Evolutionary conservation across 306 rosid genomes (phyloP), one percentile per base, ranked within the genome.

Genomic region (Begonia loranthoides): DNA sequence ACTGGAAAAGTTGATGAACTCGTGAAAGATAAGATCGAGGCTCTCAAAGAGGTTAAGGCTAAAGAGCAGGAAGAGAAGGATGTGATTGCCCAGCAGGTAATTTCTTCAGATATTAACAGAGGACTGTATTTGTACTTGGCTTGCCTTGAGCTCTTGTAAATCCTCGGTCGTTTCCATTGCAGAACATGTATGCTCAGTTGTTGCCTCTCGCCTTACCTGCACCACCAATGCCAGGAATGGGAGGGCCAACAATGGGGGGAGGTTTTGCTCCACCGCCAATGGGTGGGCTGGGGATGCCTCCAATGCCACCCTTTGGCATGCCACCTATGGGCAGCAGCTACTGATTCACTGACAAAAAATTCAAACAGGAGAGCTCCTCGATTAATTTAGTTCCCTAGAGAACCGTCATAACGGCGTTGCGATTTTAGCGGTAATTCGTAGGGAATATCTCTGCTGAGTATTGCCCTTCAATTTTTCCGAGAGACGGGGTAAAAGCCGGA

Each of bases 221-320:
- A 51, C 99, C 95, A 34, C 95, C 95, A 49, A 78, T 89, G 80
- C 94, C 94, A 5, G 95, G 93, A 45, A 84, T 87, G 92, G 94
- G 83, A 47, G 86, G 86, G 38, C 66, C 77, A 8, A 81, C 85
- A 41, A 77, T 75, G 83, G 84, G 82, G 58, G 96, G 95, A 9
- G 84, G 81, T 56, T 86, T 41, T 64, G 90, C 71, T 34, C 78
- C 82, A 43, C 87, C 94, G 2, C 95, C 73, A 45, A 84, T 83
- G 96, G 94, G 93, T n/a, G 97, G 97, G 61, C n/a, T 85, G 71
- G 96, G 96, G 51, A 87, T 85, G 97, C 97, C 95, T 12, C 95
- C 97, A 12, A 79, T 89, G 97, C 97, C 97, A 49, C 94, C 95
- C 33, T 90, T 50, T 59, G 97, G 97, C 61, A 90, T 85, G 97